These are phyloP conservation scores for Wickerhamomyces sp. DNA, from an alignment of 1,139 yeast species.

Conservation along the genomic window DNA sequence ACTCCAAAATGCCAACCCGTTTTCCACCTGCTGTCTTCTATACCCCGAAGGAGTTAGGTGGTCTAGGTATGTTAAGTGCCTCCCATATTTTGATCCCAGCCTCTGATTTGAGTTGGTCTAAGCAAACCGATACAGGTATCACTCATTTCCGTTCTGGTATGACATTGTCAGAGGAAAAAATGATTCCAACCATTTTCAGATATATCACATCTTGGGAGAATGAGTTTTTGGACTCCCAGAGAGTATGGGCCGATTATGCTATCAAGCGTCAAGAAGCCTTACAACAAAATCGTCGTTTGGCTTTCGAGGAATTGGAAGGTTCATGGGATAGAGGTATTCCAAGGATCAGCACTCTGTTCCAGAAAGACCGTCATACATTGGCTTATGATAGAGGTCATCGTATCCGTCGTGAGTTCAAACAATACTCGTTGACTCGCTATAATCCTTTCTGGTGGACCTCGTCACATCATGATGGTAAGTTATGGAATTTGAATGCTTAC, in stretches of 20 bases:
- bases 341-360: conserved; percentile 89
- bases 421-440: conserved; percentile 61
- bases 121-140: conserved; percentile 91
- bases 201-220: conserved; percentile 96
- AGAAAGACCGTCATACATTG: conserved; percentile 89
- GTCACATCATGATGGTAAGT: conserved; percentile 87
- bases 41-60: conserved; percentile 96
- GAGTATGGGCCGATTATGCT: conserved; percentile 98
- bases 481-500: conserved; percentile 92
- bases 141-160: conserved; percentile 94
- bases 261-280: conserved; percentile 83
- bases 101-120: conserved; percentile 86
- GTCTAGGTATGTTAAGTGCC: conserved; percentile 96
- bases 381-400: conserved; percentile 96
- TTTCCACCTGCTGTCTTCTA: conserved; percentile 99
- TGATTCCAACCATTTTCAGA: conserved; percentile 90
- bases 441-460: conserved; percentile 98
- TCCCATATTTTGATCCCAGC: conserved; percentile 94
- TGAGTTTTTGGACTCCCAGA: conserved; percentile 87
- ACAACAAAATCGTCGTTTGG: conserved; percentile 78
- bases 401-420: conserved; percentile 72
- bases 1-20: conserved; percentile 97
- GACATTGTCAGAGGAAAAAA: conserved; percentile 70
- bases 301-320: conserved; percentile 90
- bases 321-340: conserved; percentile 98